Evolutionary conservation across 2,329 filamentous ascomycete genomes (phyloP), one percentile per base, ranked within the genome.

Genomic region (Penicillium corylophilum): DNA sequence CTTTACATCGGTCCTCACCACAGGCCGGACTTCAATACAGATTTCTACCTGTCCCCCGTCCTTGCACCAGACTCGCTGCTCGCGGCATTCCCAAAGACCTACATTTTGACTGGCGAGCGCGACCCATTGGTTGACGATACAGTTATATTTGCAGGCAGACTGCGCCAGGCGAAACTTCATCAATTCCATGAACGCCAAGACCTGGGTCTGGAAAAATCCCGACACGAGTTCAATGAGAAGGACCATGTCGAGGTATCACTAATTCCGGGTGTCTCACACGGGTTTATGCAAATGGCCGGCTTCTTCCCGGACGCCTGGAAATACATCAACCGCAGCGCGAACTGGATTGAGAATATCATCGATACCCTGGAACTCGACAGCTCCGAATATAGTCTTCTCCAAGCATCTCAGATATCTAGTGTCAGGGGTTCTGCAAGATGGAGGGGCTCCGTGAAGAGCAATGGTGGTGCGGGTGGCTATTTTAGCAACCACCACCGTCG

Each of bases 91-190:
- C 94, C 94, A 1, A 96, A 95, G 69, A 94, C 89, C 0, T 96
- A 93, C 70, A 91, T 99, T 64, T 77, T 97, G 46, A 97, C 94
- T 0, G 94, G 94, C 44, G 94, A 99, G 74, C 87, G 93, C 26
- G 94, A 99, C 67, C 94, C 94, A 0, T 76, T 99, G 0, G 94
- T 97, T 0, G 94, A 99, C 66, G 94, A 99, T 69, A 99, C 94
- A 0, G 90, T 96, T 43, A 92, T 99, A 55, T 96, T 99, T 65
- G 92, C 94, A 0, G 94, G 93, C 0, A 79, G 93, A 0, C 72
- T 99, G n/a, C 81, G 91, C 6, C 84, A 92, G 55, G 90, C 91
- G 2, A 95, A 87, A 59, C 69, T 82, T 4, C 79, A 81, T 55
- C 73, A 79, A 45, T 77, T 82, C 72, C 71, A 73, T 2, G 79